Conservation (phyloP, 148 eudicot genomes). For the Arbutus unedo region DNA sequence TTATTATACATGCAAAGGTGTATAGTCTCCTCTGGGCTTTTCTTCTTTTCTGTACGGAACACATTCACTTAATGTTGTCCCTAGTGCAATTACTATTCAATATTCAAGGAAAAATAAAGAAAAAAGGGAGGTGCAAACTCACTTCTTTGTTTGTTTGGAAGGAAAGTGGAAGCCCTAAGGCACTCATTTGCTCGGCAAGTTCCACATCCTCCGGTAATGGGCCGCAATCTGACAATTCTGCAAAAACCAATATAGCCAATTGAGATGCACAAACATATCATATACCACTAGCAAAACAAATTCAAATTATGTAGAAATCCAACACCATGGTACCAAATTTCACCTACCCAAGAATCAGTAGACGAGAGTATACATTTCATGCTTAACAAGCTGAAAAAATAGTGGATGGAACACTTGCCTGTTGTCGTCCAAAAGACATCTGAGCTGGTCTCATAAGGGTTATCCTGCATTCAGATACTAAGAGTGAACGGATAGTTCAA, state of each 20-base stretch:
- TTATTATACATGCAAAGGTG: not conserved
- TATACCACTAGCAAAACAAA: not conserved
- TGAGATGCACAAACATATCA: constrained; percentile 2
- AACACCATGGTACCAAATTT: not conserved
- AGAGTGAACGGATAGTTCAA: constrained; percentile 8
- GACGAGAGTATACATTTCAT: not conserved
- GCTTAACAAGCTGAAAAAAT: not conserved
- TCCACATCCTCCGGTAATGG: constrained; percentile 38
- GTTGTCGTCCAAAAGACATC: not conserved
- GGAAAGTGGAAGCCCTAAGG: constrained; percentile 78
- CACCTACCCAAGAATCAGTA: not conserved
- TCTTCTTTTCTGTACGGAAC: not conserved
- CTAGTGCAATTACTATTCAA: not conserved
- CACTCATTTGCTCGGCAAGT: constrained; percentile 49
- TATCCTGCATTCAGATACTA: constrained; percentile 32
- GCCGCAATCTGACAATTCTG: constrained; percentile 26
- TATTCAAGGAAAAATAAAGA: not conserved
- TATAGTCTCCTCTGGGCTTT: not conserved
- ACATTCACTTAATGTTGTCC: not conserved
- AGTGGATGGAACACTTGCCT: constrained; percentile 19
- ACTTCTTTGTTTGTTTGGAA: constrained; percentile 77
- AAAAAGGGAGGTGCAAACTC: constrained; percentile 10
- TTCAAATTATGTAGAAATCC: not conserved
- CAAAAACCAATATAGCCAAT: constrained; percentile 14
- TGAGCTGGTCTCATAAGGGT: constrained; percentile 4